Percentiles rank a stretch among this genome's conserved stretches.
phyloP scores from a whole-genome alignment of 2,329 filamentous ascomycete species.

The Penicillium fuscoglaucum region DNA sequence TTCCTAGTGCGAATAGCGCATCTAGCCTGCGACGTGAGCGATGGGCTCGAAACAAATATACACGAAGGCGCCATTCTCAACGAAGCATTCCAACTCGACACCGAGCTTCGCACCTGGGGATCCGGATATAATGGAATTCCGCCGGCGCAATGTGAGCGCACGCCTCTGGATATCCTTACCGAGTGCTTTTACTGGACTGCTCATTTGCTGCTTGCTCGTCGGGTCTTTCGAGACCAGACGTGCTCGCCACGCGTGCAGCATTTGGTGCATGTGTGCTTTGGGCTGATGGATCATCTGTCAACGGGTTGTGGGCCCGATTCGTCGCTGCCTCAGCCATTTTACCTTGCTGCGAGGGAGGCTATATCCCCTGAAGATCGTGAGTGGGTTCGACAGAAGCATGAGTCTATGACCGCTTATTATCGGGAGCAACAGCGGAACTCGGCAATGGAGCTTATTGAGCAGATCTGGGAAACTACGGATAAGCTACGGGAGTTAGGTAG shows the following conservation, averaged over 20 bases:
- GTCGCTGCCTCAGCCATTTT: conserved; percentile 26
- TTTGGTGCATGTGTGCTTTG: conserved; percentile 23
- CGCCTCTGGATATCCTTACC: conserved; percentile 25
- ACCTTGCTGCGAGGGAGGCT: conserved; percentile 25
- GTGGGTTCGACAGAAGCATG: conserved; percentile 25
- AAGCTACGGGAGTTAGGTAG: conserved; percentile 3
- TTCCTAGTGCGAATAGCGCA: conserved; percentile 23
- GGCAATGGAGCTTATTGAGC: conserved; percentile 25
- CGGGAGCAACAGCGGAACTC: conserved; percentile 26
- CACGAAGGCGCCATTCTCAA: conserved; percentile 7
- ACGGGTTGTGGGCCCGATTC: conserved; percentile 28
- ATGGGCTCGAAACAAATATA: conserved; percentile 3
- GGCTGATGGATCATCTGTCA: conserved; percentile 23
- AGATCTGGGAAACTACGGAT: conserved; percentile 25
- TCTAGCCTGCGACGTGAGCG: conserved; percentile 23
- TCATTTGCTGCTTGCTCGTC: conserved; percentile 26
- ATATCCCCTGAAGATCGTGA: conserved; percentile 17
- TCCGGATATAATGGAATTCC: conserved; percentile 7
- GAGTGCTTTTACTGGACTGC: conserved; percentile 28
- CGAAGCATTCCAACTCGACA: conserved; percentile 20
- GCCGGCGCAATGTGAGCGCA: not conserved
- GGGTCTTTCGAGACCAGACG: conserved; percentile 24
- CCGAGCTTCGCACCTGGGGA: conserved; percentile 24
- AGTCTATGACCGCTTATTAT: conserved; percentile 28
- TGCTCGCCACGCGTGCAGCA: conserved; percentile 24